Evolutionary conservation across 768 basidiomycete genomes (phyloP).

Genomic region (Agaricus blazei): DNA sequence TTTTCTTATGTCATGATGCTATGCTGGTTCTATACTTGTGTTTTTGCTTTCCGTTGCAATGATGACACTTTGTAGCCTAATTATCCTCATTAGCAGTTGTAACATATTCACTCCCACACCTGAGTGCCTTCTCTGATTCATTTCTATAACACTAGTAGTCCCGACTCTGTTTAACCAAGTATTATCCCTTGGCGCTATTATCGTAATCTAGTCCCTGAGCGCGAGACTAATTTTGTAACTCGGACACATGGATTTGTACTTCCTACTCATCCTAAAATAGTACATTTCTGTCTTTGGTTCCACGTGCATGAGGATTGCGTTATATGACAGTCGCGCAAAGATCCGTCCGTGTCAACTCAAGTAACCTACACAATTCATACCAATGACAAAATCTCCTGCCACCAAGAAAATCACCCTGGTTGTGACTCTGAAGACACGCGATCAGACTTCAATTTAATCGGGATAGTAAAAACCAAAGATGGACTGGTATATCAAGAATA

Average conservation of each 20-base stretch:
- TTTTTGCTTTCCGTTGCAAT: conserved; percentile 1
- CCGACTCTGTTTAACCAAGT: background rate
- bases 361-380: background rate
- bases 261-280: conserved; percentile 1
- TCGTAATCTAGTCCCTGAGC: background rate
- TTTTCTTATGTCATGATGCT: conserved; percentile 10
- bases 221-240: conserved; percentile 1
- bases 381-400: background rate
- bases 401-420: background rate
- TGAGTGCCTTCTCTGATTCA: background rate
- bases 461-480: no score
- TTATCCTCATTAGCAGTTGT: background rate
- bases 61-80: conserved; percentile 6
- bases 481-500: no score
- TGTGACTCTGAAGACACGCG: no score
- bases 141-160: background rate
- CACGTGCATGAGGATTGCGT: background rate
- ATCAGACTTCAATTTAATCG: no score
- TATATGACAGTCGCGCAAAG: background rate
- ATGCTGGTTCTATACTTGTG: background rate
- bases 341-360: conserved; percentile 1
- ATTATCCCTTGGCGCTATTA: background rate
- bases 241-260: background rate
- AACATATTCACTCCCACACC: conserved; percentile 1
- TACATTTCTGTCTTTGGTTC: background rate